Evolutionary conservation across 2,329 filamentous ascomycete genomes (phyloP).

Genomic region (Penicillium sp.): DNA sequence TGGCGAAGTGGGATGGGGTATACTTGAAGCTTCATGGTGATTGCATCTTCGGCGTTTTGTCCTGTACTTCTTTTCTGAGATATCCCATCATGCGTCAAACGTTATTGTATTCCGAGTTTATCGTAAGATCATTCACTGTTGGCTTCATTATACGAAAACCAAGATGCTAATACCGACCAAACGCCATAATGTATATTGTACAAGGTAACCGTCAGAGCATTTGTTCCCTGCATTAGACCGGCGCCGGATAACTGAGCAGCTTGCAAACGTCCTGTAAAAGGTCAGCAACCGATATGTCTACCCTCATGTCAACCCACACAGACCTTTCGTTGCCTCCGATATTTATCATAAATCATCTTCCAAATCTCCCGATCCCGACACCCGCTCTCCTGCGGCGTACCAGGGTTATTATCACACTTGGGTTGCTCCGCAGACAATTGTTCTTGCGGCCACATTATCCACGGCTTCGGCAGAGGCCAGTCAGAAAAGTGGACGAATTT

Average conservation of each 20-base stretch:
- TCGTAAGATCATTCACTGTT: conserved; percentile 1
- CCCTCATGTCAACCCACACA: not conserved
- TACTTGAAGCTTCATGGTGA: conserved; percentile 12
- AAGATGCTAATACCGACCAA: not conserved
- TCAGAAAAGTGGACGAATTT: conserved; percentile 70
- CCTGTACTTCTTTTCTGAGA: not conserved
- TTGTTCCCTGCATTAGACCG: conserved; percentile 23
- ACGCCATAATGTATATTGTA: conserved; percentile 2
- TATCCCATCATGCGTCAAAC: not conserved
- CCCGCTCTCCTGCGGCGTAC: conserved; percentile 36
- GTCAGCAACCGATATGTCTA: conserved; percentile 4
- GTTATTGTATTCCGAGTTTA: not conserved
- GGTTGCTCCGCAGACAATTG: conserved; percentile 33
- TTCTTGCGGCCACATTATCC: conserved; percentile 46
- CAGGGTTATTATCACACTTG: conserved; percentile 34
- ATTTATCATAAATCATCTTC: conserved; percentile 39
- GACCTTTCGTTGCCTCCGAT: conserved; percentile 34
- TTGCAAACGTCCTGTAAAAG: conserved; percentile 31
- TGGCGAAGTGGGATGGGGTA: conserved; percentile 66
- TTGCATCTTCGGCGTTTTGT: not conserved
- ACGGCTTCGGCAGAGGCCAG: conserved; percentile 66
- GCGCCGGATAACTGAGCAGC: conserved; percentile 39
- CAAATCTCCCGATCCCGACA: conserved; percentile 39
- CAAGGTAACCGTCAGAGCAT: not conserved
- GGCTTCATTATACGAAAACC: not conserved